Base-by-base conservation (phyloP, 352 stramenopile species). In the Phytophthora tubulina region DNA sequence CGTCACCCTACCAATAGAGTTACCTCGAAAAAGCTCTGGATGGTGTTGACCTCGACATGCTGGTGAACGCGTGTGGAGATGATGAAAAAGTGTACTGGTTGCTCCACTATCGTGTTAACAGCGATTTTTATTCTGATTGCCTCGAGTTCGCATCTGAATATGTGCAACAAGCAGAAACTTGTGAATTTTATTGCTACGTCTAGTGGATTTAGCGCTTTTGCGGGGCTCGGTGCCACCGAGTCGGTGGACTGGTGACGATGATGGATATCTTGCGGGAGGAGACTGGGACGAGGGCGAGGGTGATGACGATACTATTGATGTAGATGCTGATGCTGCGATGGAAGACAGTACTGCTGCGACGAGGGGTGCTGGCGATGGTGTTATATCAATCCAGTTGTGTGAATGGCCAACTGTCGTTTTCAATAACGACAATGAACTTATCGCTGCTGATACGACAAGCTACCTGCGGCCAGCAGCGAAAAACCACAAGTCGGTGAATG, bases 401-500 rank as follows among this genome's bases (percentile, higher is more conserved):
- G 41, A 33, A 32, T 30, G 17, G 4, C 27, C 2, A 48, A 42
- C 30, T 52, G 54, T 62, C 33, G 14, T 45, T 57, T 57, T 57
- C 50, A 45, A 44, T 42, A 17, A 35, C 27, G 53, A 35, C 17
- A 30, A 49, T 49, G 21, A 48, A 48, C 6, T 50, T 49, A 17
- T 27, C 21, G 53, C 53, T 60, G 21, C 36, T 49, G 36, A 35
- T 59, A n/a, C 8, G 8, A 31, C 17, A 27, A 38, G 11, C 6
- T 60, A 49, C 53, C 21, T 60, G 21, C 53, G 35, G 10, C 36
- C 53, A 49, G 36, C 17, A 9, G 53, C 17, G 45, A 46, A 30
- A 46, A 50, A 54, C 32, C 55, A 55, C 44, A 38, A 54, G 15
- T 63, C 56, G 56, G 42, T 45, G 56, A 31, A 54, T 15, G 56